These are phyloP conservation scores for Lentinus tigrinus DNA, from an alignment of 768 basidiomycete genomes.

Conservation along the genomic window DNA sequence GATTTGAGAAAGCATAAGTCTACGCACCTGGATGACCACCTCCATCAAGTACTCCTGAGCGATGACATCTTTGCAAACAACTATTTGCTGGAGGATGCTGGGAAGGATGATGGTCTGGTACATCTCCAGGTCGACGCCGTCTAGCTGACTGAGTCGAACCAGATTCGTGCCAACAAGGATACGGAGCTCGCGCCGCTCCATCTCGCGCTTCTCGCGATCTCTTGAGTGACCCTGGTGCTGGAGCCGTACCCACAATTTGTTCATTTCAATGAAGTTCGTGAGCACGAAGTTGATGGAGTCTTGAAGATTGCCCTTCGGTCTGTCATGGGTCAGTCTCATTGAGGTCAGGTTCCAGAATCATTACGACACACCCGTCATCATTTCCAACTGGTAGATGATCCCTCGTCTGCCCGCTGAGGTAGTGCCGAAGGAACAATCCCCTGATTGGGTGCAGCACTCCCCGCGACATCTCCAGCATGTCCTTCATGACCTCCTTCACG, in stretches of 20 bases:
- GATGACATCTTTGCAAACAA: constrained; percentile 97
- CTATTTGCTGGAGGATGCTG: constrained; percentile 93
- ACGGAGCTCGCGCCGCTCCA: constrained; percentile 92
- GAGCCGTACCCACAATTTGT: constrained; percentile 98
- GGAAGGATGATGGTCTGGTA: constrained; percentile 87
- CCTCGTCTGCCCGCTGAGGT: constrained; percentile 94
- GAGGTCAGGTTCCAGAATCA: background rate
- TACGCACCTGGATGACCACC: constrained; percentile 90
- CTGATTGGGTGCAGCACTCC: constrained; percentile 97
- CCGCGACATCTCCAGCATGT: constrained; percentile 99
- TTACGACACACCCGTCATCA: constrained; percentile 67
- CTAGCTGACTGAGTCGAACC: constrained; percentile 90
- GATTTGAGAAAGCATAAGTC: background rate
- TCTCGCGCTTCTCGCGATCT: constrained; percentile 95
- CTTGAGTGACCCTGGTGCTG: constrained; percentile 98
- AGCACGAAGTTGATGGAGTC: constrained; percentile 96
- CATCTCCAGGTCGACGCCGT: constrained; percentile 94
- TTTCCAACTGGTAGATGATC: constrained; percentile 91
- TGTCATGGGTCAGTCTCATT: constrained; percentile 29
- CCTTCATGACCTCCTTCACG: constrained; percentile 99
- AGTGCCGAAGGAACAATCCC: constrained; percentile 93
- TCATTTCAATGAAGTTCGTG: constrained; percentile 99
- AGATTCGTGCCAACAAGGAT: constrained; percentile 98
- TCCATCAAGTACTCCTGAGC: constrained; percentile 99
- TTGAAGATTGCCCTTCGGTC: constrained; percentile 85